A percentile compares a stretch with the other conserved stretches of the same genome.
These are phyloP conservation scores for Prunus armeniaca DNA, from an alignment of 306 rosid species.

Conservation along the genomic window DNA sequence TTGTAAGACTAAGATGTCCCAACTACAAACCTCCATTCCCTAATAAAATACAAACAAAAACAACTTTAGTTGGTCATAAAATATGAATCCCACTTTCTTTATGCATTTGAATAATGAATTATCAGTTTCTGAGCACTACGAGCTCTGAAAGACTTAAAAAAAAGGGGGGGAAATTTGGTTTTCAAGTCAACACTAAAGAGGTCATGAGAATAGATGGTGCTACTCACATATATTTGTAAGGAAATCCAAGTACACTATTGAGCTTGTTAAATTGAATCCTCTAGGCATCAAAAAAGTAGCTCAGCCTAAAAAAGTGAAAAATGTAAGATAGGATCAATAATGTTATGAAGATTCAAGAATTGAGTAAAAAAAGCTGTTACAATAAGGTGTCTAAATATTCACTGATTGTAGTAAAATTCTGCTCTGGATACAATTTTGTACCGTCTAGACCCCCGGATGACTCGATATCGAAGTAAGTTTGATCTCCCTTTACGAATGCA, in stretches of 20 bases:
- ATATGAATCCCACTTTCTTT: neutral
- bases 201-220: neutral
- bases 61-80: neutral
- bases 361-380: constrained; percentile 11
- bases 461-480: constrained; percentile 63
- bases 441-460: constrained; percentile 57
- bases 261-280: neutral
- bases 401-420: constrained; percentile 57
- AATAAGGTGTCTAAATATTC: constrained; percentile 55
- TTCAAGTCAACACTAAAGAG: neutral
- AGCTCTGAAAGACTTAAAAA: neutral
- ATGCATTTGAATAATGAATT: neutral
- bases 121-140: neutral
- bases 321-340: neutral
- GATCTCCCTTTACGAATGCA: constrained; percentile 84
- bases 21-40: too few species aligned
- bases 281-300: neutral
- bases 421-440: constrained; percentile 56
- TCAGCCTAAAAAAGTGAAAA: neutral
- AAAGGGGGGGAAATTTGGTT: neutral
- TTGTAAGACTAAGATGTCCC: too few species aligned
- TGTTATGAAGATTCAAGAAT: neutral
- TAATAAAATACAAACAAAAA: too few species aligned
- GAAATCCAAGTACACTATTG: neutral
- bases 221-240: neutral